A percentile compares a stretch with the other conserved stretches of the same genome.
Conservation (phyloP, 305 asterid genomes). For the Solanum hybrid region DNA sequence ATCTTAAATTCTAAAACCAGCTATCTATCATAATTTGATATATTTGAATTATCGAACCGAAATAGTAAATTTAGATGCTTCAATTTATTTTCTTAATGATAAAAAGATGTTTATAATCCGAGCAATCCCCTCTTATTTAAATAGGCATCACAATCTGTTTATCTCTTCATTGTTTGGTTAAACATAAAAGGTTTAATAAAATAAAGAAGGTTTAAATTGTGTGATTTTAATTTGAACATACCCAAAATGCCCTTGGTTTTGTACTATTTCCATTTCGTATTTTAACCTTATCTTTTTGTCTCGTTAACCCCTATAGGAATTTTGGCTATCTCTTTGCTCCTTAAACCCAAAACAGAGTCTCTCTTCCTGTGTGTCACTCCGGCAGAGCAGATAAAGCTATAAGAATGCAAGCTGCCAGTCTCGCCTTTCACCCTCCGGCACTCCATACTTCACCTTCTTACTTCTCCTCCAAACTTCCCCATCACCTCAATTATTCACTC, state of each 20-base stretch:
- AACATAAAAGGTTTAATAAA: neutral
- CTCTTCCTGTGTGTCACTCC: neutral
- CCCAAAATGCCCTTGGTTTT: neutral
- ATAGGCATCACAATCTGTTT: neutral
- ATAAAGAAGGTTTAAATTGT: neutral
- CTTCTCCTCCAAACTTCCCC: neutral
- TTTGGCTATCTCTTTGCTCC: neutral
- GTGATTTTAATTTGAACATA: neutral
- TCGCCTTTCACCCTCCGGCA: neutral
- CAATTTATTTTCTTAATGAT: neutral
- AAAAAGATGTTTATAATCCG: no score
- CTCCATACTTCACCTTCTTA: neutral
- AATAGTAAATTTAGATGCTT: neutral
- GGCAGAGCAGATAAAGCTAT: neutral
- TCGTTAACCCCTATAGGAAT: neutral
- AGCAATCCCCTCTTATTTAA: neutral
- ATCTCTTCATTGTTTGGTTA: neutral
- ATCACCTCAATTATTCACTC: constrained; percentile 19
- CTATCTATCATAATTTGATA: neutral
- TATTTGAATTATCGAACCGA: neutral
- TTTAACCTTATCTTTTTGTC: neutral
- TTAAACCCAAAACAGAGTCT: neutral
- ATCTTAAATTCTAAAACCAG: neutral
- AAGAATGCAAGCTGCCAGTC: neutral
- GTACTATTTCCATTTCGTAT: neutral